phyloP scores from a whole-genome alignment of 2,329 filamentous ascomycete species.

The Fusarium nodosum region DNA sequence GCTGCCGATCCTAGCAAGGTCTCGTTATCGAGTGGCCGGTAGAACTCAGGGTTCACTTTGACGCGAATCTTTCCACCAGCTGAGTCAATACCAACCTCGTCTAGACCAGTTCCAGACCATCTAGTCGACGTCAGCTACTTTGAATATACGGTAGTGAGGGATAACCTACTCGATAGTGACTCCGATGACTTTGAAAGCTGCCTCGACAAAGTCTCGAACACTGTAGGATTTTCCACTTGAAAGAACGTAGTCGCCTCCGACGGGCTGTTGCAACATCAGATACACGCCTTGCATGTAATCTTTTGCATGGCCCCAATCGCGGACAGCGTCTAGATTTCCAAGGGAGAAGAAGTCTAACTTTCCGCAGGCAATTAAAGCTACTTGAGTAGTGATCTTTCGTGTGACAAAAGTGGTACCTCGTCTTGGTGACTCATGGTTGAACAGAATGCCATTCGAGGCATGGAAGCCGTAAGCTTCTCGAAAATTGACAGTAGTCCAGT shows the following conservation, averaged over 20 bases:
- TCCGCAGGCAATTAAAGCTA: background rate
- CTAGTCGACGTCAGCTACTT: background rate
- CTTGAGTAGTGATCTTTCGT: background rate
- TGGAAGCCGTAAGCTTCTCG: background rate
- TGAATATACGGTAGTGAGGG: background rate
- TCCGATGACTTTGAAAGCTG: conserved; percentile 5
- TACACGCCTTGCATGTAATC: conserved; percentile 13
- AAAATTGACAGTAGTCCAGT: conserved; percentile 3
- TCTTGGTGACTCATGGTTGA: conserved; percentile 10
- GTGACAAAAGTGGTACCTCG: background rate
- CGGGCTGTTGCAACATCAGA: conserved; percentile 2
- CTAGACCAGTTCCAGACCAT: background rate
- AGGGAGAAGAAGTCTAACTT: background rate
- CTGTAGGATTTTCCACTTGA: background rate
- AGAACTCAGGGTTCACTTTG: conserved; percentile 6
- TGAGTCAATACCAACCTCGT: conserved; percentile 2
- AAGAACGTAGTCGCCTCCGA: background rate
- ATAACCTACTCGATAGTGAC: conserved; percentile 1
- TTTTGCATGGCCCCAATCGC: conserved; percentile 4
- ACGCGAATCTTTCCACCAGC: background rate
- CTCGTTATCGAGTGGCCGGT: conserved; percentile 4
- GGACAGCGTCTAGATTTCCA: background rate
- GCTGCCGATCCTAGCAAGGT: background rate
- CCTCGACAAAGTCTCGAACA: conserved; percentile 1
- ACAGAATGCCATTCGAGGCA: conserved; percentile 4